Conservation (phyloP, 352 stramenopile genomes). For the Blastocystis sp. region DNA sequence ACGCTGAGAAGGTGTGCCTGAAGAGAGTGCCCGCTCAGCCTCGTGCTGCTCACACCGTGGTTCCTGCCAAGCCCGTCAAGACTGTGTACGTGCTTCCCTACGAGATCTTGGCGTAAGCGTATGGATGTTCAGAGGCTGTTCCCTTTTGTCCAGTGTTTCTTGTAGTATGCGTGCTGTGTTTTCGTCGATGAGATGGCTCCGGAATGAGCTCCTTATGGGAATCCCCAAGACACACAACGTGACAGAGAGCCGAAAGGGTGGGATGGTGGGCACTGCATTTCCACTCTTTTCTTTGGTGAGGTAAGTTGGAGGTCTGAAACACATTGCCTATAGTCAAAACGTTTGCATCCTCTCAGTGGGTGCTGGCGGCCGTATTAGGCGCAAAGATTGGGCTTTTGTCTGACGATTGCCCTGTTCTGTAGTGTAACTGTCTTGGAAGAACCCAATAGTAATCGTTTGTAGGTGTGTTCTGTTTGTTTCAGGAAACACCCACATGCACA, state of each 20-base stretch:
- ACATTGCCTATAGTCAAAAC: constrained; percentile 71
- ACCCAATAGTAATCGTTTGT: constrained; percentile 54
- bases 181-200: not conserved
- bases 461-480: constrained; percentile 58
- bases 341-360: constrained; percentile 47
- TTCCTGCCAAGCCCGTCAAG: constrained; percentile 72
- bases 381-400: constrained; percentile 61
- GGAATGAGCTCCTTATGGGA: not conserved
- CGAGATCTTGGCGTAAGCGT: constrained; percentile 70
- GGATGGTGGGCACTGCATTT: not conserved
- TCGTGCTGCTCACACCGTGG: constrained; percentile 52
- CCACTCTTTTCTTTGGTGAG: constrained; percentile 28
- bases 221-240: too few species aligned
- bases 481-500: not conserved
- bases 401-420: constrained; percentile 16
- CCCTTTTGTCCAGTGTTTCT: not conserved
- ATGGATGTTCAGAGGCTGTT: constrained; percentile 20
- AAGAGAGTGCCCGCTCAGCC: constrained; percentile 92
- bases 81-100: constrained; percentile 72
- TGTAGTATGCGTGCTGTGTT: not conserved
- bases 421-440: constrained; percentile 47
- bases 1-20: constrained; percentile 83
- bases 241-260: too few species aligned
- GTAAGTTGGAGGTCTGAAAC: not conserved
- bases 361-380: constrained; percentile 66